A percentile compares a stretch with the other conserved stretches of the same genome.
phyloP scores from a whole-genome alignment of 305 asterid species.

The Fraxinus albicans region DNA sequence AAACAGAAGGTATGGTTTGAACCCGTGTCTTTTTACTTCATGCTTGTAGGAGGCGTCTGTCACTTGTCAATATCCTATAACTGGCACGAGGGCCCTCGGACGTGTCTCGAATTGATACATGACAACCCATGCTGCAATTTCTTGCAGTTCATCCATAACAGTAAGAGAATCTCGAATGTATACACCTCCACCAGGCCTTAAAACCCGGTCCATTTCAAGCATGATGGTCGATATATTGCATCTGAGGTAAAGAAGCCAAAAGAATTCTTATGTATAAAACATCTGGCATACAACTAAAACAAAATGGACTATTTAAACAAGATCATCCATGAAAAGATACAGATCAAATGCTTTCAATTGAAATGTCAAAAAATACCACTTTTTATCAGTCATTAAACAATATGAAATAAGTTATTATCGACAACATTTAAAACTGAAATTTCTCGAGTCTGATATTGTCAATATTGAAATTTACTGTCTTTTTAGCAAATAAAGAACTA shows the following conservation, averaged over 20 bases:
- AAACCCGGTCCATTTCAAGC: slow-evolving; percentile 88
- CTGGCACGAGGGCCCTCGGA: slow-evolving; percentile 85
- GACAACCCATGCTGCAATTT: slow-evolving; percentile 81
- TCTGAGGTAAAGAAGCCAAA: slow-evolving; percentile 35
- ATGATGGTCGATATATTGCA: slow-evolving; percentile 69
- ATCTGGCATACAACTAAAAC: neutral
- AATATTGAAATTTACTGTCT: neutral
- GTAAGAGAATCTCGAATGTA: slow-evolving; percentile 71
- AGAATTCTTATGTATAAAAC: neutral
- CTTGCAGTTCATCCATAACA: slow-evolving; percentile 75
- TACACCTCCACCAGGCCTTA: slow-evolving; percentile 75
- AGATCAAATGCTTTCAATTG: neutral
- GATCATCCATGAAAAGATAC: neutral
- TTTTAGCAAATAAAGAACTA: neutral
- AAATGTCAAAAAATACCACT: neutral
- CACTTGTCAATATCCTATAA: slow-evolving; percentile 60
- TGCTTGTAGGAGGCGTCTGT: slow-evolving; percentile 53
- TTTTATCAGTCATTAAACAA: neutral
- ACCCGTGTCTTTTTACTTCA: slow-evolving; percentile 21
- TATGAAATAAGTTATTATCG: neutral
- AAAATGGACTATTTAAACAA: neutral
- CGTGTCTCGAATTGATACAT: slow-evolving; percentile 61
- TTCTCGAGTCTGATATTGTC: neutral
- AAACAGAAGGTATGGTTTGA: neutral
- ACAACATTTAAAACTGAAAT: neutral